Conservation (phyloP, 169 alveolate species). For the Plasmodium yoelii region DNA sequence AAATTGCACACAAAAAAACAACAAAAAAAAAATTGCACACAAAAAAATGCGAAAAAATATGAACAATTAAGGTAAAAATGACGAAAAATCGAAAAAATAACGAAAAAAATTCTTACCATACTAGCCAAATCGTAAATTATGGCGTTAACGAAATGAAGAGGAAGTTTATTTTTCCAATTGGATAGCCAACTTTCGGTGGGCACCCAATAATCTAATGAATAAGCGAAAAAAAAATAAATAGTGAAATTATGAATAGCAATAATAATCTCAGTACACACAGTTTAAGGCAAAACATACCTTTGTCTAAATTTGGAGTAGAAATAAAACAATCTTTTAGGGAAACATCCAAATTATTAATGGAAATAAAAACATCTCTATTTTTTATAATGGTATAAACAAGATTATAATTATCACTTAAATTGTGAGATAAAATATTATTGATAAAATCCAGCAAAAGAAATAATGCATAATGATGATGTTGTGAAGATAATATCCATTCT, state of each 20-base stretch:
- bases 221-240: constrained; percentile 8
- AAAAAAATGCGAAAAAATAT: constrained; percentile 1
- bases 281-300: not conserved
- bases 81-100: not conserved
- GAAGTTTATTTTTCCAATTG: constrained; percentile 66
- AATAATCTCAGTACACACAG: not conserved
- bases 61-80: not conserved
- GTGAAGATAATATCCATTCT: constrained; percentile 72
- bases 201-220: constrained; percentile 63
- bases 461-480: constrained; percentile 51
- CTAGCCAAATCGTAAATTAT: constrained; percentile 70
- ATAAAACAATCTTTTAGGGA: constrained; percentile 26
- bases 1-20: no score
- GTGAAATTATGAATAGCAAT: not conserved
- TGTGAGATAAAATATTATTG: constrained; percentile 66
- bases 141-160: constrained; percentile 47
- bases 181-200: constrained; percentile 73
- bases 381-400: constrained; percentile 63
- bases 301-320: constrained; percentile 1
- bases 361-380: constrained; percentile 56
- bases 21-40: constrained; percentile 4
- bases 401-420: constrained; percentile 66
- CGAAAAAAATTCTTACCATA: constrained; percentile 35
- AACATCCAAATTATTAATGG: constrained; percentile 56
- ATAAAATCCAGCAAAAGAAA: constrained; percentile 72